These are phyloP conservation scores for Xylariaceae sp. DNA, from an alignment of 2,329 filamentous ascomycete species.

Conservation along the genomic window DNA sequence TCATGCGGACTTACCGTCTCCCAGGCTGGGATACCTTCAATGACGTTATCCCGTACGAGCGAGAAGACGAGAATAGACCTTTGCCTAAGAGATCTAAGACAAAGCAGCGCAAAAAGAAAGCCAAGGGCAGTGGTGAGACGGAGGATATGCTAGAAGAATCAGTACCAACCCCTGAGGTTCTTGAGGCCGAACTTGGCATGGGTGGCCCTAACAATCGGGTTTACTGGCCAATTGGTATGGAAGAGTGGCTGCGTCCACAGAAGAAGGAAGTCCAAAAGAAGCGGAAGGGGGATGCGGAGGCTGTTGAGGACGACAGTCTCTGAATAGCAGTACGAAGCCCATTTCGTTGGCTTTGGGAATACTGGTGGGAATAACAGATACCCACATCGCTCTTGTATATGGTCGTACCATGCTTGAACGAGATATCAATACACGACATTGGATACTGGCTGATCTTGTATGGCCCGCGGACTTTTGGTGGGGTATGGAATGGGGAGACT, in stretches of 20 bases:
- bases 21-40: constrained; percentile 73
- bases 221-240: constrained; percentile 87
- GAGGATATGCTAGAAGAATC: constrained; percentile 40
- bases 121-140: constrained; percentile 32
- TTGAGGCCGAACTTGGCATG: constrained; percentile 74
- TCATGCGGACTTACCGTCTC: constrained; percentile 84
- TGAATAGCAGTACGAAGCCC: not conserved
- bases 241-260: constrained; percentile 80
- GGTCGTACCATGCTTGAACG: not conserved
- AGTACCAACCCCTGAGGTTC: constrained; percentile 46
- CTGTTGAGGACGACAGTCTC: constrained; percentile 31
- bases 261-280: constrained; percentile 65
- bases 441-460: not conserved
- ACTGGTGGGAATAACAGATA: not conserved
- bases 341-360: not conserved
- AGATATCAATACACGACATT: not conserved
- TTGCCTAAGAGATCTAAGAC: constrained; percentile 45
- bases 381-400: not conserved
- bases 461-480: not conserved
- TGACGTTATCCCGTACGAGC: constrained; percentile 71
- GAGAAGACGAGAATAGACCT: constrained; percentile 68
- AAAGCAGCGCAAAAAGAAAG: constrained; percentile 41
- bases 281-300: constrained; percentile 30
- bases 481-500: not conserved
- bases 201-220: constrained; percentile 77